Evolutionary conservation across 768 basidiomycete species (phyloP).

Genomic region (Cyathus striatus): DNA sequence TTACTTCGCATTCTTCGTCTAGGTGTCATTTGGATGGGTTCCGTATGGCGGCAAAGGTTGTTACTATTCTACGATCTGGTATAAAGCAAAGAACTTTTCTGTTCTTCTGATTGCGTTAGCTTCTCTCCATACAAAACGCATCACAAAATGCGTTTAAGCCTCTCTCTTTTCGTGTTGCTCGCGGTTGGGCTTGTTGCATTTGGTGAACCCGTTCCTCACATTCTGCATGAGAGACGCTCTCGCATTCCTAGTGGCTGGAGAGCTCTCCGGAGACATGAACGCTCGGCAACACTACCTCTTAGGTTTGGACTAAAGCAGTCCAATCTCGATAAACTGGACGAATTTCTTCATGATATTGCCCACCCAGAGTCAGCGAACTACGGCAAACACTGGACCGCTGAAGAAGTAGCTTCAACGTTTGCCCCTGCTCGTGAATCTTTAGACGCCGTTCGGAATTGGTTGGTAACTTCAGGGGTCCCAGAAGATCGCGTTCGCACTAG

Average conservation of each 20-base stretch:
- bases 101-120: too few species aligned
- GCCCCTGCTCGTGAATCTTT: constrained; percentile 32
- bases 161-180: too few species aligned
- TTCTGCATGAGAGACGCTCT: constrained; percentile 33
- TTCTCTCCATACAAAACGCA: too few species aligned
- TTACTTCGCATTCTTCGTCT: too few species aligned
- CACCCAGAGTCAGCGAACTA: constrained; percentile 42
- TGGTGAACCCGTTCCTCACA: too few species aligned
- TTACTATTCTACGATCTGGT: too few species aligned
- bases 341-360: constrained; percentile 35
- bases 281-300: constrained; percentile 30
- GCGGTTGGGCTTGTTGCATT: too few species aligned
- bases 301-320: constrained; percentile 40
- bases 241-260: constrained; percentile 36
- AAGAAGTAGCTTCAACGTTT: constrained; percentile 34
- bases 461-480: constrained; percentile 29
- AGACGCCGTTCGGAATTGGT: constrained; percentile 34
- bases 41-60: too few species aligned
- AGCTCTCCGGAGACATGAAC: constrained; percentile 26
- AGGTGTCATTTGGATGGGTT: too few species aligned
- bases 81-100: too few species aligned
- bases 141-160: too few species aligned
- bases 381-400: constrained; percentile 41
- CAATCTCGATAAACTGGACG: constrained; percentile 36
- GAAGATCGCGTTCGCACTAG: constrained; percentile 23